Evolutionary conservation across 2,329 filamentous ascomycete species (phyloP).

Genomic region (Aspergillus glaucus): DNA sequence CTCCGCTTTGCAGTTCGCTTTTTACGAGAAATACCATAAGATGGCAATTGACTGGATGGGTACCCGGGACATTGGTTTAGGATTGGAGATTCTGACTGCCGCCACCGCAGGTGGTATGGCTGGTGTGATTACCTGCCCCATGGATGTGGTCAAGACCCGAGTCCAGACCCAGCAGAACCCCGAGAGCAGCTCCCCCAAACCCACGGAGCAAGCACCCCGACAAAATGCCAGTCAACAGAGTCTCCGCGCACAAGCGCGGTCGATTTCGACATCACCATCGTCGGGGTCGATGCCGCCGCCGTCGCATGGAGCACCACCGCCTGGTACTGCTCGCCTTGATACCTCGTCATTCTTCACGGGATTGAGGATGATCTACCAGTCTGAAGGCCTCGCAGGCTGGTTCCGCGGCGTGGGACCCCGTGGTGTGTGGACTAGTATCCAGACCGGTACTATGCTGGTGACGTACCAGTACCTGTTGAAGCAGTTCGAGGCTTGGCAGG

Average conservation of each 20-base stretch:
- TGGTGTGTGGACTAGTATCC: slow-evolving; percentile 93
- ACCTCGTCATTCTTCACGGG: slow-evolving; percentile 86
- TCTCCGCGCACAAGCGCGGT: slow-evolving; percentile 53
- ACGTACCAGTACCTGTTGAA: slow-evolving; percentile 84
- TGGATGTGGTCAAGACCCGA: slow-evolving; percentile 95
- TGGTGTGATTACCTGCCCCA: slow-evolving; percentile 86
- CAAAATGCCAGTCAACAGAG: slow-evolving; percentile 23
- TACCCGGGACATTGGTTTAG: slow-evolving; percentile 75
- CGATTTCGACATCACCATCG: slow-evolving; percentile 84
- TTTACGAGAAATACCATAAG: slow-evolving; percentile 89
- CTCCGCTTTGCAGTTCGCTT: slow-evolving; percentile 93
- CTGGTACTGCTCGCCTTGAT: slow-evolving; percentile 72
- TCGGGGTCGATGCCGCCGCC: slow-evolving; percentile 56
- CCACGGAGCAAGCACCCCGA: slow-evolving; percentile 20
- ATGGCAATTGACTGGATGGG: slow-evolving; percentile 74
- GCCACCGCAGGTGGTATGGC: slow-evolving; percentile 86
- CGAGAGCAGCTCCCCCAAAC: slow-evolving; percentile 27
- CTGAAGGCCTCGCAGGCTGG: slow-evolving; percentile 82
- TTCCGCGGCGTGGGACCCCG: slow-evolving; percentile 92
- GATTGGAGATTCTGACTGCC: slow-evolving; percentile 81
- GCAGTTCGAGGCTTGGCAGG: slow-evolving; percentile 58
- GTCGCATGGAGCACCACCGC: slow-evolving; percentile 73
- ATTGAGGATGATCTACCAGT: slow-evolving; percentile 78
- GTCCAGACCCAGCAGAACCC: slow-evolving; percentile 84
- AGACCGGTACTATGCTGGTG: slow-evolving; percentile 94